Percentiles rank a stretch among this genome's conserved stretches.
Evolutionary conservation across 2,329 filamentous ascomycete genomes (phyloP).

Genomic region (Arthrobotrys entomopaga): DNA sequence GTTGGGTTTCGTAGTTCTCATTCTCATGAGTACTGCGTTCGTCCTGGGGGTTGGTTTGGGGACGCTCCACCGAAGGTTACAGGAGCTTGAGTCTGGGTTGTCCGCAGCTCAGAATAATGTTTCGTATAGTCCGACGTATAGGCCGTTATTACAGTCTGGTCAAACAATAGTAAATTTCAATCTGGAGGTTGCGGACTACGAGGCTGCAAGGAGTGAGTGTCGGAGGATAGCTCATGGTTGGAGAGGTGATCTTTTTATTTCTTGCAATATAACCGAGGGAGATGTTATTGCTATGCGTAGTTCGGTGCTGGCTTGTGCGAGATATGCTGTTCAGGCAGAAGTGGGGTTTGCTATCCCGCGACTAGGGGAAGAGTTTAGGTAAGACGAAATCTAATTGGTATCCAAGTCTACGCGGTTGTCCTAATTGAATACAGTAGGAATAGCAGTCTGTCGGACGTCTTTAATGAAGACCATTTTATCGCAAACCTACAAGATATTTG

Average conservation of each 20-base stretch:
- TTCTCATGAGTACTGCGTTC: neutral
- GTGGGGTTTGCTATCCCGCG: neutral
- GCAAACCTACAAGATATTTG: neutral
- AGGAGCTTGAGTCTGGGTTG: neutral
- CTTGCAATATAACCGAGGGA: neutral
- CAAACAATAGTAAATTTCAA: neutral
- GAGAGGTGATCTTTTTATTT: neutral
- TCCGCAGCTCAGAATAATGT: neutral
- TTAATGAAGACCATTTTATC: slow-evolving; percentile 3
- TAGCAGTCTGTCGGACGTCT: neutral
- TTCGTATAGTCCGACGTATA: neutral
- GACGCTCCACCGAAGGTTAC: neutral
- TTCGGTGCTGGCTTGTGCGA: slow-evolving; percentile 1
- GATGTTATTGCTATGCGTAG: neutral
- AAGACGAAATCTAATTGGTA: neutral
- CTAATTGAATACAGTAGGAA: neutral
- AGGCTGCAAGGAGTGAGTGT: neutral
- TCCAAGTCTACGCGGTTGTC: neutral
- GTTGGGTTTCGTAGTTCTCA: neutral
- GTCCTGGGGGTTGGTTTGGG: slow-evolving; percentile 3
- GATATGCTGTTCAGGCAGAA: slow-evolving; percentile 8
- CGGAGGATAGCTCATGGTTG: neutral
- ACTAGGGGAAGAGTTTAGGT: neutral
- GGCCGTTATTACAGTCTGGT: neutral
- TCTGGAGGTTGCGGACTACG: neutral